A percentile compares a stretch with the other conserved stretches of the same genome.
phyloP scores from a whole-genome alignment of 805 yeast genomes.

The Metschnikowia arizonensis region DNA sequence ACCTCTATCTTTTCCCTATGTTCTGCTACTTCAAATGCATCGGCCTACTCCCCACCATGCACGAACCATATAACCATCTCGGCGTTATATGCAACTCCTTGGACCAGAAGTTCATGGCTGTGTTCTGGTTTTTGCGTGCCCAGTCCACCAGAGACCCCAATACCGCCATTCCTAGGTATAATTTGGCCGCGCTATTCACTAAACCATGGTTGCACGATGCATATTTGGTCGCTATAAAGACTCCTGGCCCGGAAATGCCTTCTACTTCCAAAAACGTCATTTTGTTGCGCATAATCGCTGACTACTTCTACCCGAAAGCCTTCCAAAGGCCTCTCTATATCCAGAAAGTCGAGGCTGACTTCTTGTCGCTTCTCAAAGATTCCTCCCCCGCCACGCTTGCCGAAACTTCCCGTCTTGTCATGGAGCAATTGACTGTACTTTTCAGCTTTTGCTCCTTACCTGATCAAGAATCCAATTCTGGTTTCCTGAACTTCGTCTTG shows the following conservation, averaged over 20 bases:
- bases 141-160: conserved; percentile 49
- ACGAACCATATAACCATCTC: conserved; percentile 61
- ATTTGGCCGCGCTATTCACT: conserved; percentile 39
- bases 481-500: conserved; percentile 10
- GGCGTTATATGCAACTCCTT: conserved; percentile 44
- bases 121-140: conserved; percentile 54
- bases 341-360: conserved; percentile 19
- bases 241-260: conserved; percentile 4
- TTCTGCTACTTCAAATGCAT: conserved; percentile 48
- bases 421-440: conserved; percentile 14
- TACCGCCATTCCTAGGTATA: conserved; percentile 43
- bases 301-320: conserved; percentile 38
- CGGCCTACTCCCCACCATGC: conserved; percentile 58
- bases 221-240: conserved; percentile 11
- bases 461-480: not conserved
- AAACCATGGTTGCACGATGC: conserved; percentile 30
- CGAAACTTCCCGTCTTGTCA: conserved; percentile 5
- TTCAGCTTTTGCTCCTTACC: conserved; percentile 16
- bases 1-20: conserved; percentile 27
- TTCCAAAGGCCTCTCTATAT: conserved; percentile 18
- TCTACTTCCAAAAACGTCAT: conserved; percentile 18
- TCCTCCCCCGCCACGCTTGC: not conserved
- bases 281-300: conserved; percentile 40
- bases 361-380: conserved; percentile 19
- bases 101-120: conserved; percentile 45